Base-by-base conservation (phyloP, 179 eudicot species). In the Spergularia azorica region DNA sequence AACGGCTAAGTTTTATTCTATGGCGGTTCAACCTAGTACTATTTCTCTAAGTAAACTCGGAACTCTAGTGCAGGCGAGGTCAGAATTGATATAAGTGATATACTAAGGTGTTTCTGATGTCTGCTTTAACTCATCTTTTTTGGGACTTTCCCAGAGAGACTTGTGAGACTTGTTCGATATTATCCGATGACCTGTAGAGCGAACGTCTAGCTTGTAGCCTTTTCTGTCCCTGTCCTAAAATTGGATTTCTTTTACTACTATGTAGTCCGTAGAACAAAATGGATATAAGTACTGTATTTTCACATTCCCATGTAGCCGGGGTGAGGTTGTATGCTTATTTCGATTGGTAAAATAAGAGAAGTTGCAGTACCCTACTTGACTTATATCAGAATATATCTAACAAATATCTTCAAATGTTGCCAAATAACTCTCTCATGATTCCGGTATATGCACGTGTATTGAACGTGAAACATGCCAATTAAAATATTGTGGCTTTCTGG, bases 1-100 rank as follows among this genome's bases (percentile, higher is more conserved):
- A 70, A 13, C 21, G 46, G 73, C 54, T 70, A 70, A 18, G 9
- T 26, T 52, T 18, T 46, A 54, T 43, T 67, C 71, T 67, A 43
- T 67, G 36, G 17, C 55, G 17, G 70, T 67, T 46, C 10, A 46
- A 48, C 43, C 51, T 66, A 67, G 20, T 54, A 43, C 56, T 18
- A 4, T 17, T 1, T 4, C n/a, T 41, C 50, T 62, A 43, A 7
- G 32, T 36, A 62, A 20, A 21, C 65, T 9, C 13, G 21, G 21
- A 60, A 60, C 46, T 17, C 56, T 1, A 38, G 6, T 8, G 69
- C 18, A 17, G 41, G 15, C 18, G 4, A 65, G 41, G 50, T 65
- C 52, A 66, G 70, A 66, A 66, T 4, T 16, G 1, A 51, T 41
- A 26, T 21, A 41, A 2, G 21, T 66, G 52, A 6, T 5, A 43